Evolutionary conservation across 208 protist species (phyloP), one percentile per base, ranked within the genome.

Genomic region (Trypanosoma congolense): DNA sequence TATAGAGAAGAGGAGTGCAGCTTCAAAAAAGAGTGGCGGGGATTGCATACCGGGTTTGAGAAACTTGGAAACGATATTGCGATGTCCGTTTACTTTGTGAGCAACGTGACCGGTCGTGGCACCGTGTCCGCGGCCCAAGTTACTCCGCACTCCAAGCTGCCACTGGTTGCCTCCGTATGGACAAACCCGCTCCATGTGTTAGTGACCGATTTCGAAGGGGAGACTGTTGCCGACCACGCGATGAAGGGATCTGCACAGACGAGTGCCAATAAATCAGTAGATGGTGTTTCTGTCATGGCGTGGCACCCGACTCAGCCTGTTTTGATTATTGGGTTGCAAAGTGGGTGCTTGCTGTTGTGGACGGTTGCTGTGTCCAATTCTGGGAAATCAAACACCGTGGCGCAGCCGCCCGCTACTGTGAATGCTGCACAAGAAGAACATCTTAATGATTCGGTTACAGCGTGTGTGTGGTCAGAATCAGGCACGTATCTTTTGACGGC

Each of bases 261-360:
- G 12, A n/a, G 21, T 46, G 42, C 10, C n/a, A 46, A 8, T 3
- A 65, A 58, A 26, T 54, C 49, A 25, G 44, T 25, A 18, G 59
- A 61, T 22, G 56, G 45, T 14, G 55, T 83, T 4, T 83, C 82
- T 4, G 54, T 67, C 21, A 63, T 96, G 21, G 68, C 77, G 8
- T 97, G 92, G 92, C 92, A 97, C 61, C 92, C 92, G 10, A 70
- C 49, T 6, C 66, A 86, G 33, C 28, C 64, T 22, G 42, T 90
- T 21, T 63, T 97, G 4, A 58, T 77, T 9, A 83, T 92, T 46
- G 92, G 92, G 19, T 95, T 86, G 88, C 80, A 66, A 51, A 83
- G 65, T 57, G 92, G 92, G 38, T 74, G 70, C 33, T 62, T 97
- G 33, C 66, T 62, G 3, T 43, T 86, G 21, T 96, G 86, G 84